Evolutionary conservation across 2,329 filamentous ascomycete genomes (phyloP).

Genomic region (Paraconiothyrium brasiliense): DNA sequence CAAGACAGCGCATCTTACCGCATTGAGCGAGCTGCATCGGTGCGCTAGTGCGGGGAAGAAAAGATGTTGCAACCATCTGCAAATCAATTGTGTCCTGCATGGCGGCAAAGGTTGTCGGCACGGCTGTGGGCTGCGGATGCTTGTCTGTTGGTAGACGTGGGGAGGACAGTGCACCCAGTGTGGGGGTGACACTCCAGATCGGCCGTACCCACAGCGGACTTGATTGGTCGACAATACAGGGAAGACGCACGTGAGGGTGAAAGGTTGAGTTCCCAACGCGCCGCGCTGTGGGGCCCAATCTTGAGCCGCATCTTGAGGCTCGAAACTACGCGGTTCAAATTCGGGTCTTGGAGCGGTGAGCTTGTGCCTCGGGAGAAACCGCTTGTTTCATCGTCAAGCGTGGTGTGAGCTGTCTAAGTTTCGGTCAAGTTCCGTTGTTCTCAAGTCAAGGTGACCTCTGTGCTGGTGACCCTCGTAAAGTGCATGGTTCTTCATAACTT

Average conservation of each 20-base stretch:
- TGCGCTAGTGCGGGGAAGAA: constrained; percentile 18
- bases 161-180: neutral
- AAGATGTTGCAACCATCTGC: constrained; percentile 6
- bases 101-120: constrained; percentile 7
- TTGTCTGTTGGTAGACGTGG: constrained; percentile 5
- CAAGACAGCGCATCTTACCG: constrained; percentile 13
- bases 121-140: neutral
- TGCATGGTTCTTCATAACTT: neutral
- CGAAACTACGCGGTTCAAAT: neutral
- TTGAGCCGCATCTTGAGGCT: constrained; percentile 15
- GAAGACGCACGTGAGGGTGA: constrained; percentile 3
- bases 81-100: neutral
- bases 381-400: neutral
- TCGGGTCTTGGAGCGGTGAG: constrained; percentile 10
- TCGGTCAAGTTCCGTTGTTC: neutral
- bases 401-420: neutral
- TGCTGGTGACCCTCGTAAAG: neutral
- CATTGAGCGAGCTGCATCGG: constrained; percentile 8
- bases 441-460: neutral
- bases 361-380: constrained; percentile 1
- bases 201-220: neutral
- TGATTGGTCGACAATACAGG: neutral
- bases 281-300: neutral
- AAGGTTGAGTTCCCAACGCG: constrained; percentile 4
- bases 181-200: neutral